Percentiles rank a stretch among this genome's conserved stretches.
phyloP scores from a whole-genome alignment of 768 basidiomycete genomes.

The Hygrocybe punicea region DNA sequence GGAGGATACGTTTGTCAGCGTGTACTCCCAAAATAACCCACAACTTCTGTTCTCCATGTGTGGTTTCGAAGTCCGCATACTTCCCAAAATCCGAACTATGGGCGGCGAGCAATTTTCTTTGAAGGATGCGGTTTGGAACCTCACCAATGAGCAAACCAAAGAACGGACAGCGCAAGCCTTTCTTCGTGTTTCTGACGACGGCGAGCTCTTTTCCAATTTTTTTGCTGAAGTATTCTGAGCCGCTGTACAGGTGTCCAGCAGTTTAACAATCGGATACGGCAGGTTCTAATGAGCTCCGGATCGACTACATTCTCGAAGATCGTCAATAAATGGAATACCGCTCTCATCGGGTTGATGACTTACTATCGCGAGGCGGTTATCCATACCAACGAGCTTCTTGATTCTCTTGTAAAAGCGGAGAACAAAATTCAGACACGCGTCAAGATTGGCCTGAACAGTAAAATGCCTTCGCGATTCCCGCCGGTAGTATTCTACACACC shows the following conservation, averaged over 20 bases:
- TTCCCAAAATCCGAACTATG: slow-evolving; percentile 94
- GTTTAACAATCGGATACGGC: slow-evolving; percentile 96
- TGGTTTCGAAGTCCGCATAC: slow-evolving; percentile 96
- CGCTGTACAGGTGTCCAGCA: slow-evolving; percentile 72
- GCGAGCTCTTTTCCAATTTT: slow-evolving; percentile 30
- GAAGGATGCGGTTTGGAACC: slow-evolving; percentile 94
- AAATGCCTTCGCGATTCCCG: slow-evolving; percentile 99
- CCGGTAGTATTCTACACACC: slow-evolving; percentile 95
- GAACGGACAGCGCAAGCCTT: slow-evolving; percentile 98
- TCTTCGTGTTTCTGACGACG: slow-evolving; percentile 95
- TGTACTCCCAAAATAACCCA: slow-evolving; percentile 96
- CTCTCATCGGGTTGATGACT: slow-evolving; percentile 93
- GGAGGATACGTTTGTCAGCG: slow-evolving; percentile 97
- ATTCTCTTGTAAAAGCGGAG: slow-evolving; percentile 95
- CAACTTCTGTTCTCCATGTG: slow-evolving; percentile 98
- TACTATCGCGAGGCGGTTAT: slow-evolving; percentile 98
- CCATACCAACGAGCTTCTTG: slow-evolving; percentile 93
- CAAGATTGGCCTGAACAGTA: slow-evolving; percentile 98
- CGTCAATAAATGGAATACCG: slow-evolving; percentile 97
- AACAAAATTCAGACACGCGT: slow-evolving; percentile 99
- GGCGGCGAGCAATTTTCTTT: slow-evolving; percentile 96
- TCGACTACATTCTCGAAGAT: slow-evolving; percentile 99
- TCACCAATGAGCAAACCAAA: slow-evolving; percentile 95
- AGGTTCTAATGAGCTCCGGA: slow-evolving; percentile 97
- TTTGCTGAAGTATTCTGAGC: background rate